Evolutionary conservation across 768 basidiomycete species (phyloP).

Genomic region (Ramaria rubella): DNA sequence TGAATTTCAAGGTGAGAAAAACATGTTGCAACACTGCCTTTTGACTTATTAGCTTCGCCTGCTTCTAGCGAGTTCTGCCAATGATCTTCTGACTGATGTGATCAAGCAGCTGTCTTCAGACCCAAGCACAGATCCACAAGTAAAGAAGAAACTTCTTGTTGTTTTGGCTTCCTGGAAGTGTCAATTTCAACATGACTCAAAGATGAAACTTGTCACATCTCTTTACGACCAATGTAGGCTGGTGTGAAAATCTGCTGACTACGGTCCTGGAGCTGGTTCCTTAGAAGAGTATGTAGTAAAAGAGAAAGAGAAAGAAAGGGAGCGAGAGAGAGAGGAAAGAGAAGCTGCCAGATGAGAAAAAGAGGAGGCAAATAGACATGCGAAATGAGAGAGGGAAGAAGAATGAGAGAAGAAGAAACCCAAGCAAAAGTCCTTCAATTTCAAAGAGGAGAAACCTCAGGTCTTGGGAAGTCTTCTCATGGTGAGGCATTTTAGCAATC

Average conservation of each 20-base stretch:
- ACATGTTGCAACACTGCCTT: constrained; percentile 9
- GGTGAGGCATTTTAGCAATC: constrained; percentile 85
- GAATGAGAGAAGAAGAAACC: constrained; percentile 29
- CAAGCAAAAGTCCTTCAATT: constrained; percentile 68
- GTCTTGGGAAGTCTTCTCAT: constrained; percentile 79
- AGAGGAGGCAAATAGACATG: too few species aligned
- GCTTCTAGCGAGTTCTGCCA: constrained; percentile 67
- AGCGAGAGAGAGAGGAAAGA: constrained; percentile 28
- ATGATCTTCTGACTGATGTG: constrained; percentile 73
- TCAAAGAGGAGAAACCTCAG: constrained; percentile 91
- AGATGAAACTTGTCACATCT: constrained; percentile 62
- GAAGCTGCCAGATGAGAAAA: too few species aligned
- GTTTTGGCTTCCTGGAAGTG: constrained; percentile 71
- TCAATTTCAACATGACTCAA: constrained; percentile 77
- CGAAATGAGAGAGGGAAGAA: too few species aligned
- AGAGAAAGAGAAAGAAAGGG: constrained; percentile 32
- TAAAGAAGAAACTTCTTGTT: constrained; percentile 75
- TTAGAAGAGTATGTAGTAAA: constrained; percentile 41
- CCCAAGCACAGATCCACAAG: constrained; percentile 65
- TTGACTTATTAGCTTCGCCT: too few species aligned
- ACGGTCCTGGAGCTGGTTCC: too few species aligned
- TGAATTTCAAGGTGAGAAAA: constrained; percentile 82
- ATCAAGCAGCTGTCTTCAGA: constrained; percentile 73
- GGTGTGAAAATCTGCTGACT: constrained; percentile 18
- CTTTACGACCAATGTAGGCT: constrained; percentile 52